Evolutionary conservation across 345 rosid species (phyloP), one percentile per base, ranked within the genome.

Genomic region (Cardamine chenopodiifolia): DNA sequence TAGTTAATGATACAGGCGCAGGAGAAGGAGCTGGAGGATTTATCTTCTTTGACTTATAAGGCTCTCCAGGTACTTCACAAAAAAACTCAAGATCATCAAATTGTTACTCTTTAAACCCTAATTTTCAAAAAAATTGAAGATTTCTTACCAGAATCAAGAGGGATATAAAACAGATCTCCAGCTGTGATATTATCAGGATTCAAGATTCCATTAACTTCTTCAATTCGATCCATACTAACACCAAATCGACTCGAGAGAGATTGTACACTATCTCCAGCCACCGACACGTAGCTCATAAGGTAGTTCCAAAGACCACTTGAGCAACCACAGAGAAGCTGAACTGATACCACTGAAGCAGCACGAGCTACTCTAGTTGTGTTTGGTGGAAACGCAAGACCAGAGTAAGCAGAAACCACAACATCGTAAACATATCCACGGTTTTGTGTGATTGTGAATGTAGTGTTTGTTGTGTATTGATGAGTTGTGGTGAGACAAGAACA

Each of bases 231-330:
- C 98, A 94, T 91, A 76, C 98, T 91, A 62, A 91, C 89, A 48
- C 98, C 97, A 68, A 94, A 94, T 76, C 92, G 66, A 59, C 98
- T 94, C 6, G 98, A 85, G 72, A 94, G 77, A 7, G 97, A 89
- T 61, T 87, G 91, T 74, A 94, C 84, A 57, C 90, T 84, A 59
- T 94, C 98, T 53, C 90, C 95, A 53, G 83, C 92, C 74, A 49
- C 80, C 53, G 90, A 57, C 70, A 94, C 90, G 75, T 94, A 94
- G 71, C 97, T 94, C 98, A 91, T 80, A 76, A 94, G 85, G 69
- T 94, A 94, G 82, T 91, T 94, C 98, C 97, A 94, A 71, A 89
- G 53, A 72, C 96, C 94, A 82, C 91, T 94, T 2, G 98, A 94
- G 72, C 98, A 94, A 26, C 97, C 96, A 75, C 98, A 94, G 31